Evolutionary conservation across 2,329 filamentous ascomycete genomes (phyloP).

Genomic region (Colletotrichum sp.): DNA sequence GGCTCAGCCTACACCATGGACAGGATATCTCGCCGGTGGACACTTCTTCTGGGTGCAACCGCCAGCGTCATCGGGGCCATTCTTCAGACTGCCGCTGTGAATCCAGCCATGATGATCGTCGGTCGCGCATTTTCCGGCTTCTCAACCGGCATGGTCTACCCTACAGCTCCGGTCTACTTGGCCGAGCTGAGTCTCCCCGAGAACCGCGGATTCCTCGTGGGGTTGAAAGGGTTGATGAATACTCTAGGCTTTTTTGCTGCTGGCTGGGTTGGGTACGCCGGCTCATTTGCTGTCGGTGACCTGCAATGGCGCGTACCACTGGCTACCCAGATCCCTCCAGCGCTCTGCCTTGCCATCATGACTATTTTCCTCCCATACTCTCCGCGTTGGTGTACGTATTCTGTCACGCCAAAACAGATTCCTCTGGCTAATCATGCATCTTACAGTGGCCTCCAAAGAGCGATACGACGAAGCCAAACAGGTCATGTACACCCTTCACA

Average conservation of each 20-base stretch:
- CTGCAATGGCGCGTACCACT: constrained; percentile 38
- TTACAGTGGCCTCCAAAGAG: constrained; percentile 15
- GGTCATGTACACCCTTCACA: constrained; percentile 27
- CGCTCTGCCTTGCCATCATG: constrained; percentile 24
- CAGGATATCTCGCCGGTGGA: neutral
- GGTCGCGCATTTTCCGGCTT: constrained; percentile 28
- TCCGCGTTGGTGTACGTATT: constrained; percentile 27
- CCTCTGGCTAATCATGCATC: neutral
- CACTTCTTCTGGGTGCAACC: constrained; percentile 1
- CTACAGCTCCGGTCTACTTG: constrained; percentile 29
- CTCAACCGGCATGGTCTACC: constrained; percentile 27
- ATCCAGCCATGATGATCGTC: constrained; percentile 31
- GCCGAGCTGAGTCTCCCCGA: constrained; percentile 29
- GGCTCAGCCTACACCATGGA: constrained; percentile 16
- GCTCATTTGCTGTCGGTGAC: constrained; percentile 33
- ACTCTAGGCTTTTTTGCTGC: constrained; percentile 40
- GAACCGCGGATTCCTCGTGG: constrained; percentile 29
- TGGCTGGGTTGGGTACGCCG: constrained; percentile 44
- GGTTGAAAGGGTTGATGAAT: constrained; percentile 36
- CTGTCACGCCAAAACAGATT: no score
- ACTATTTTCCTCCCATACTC: constrained; percentile 29
- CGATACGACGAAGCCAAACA: constrained; percentile 28
- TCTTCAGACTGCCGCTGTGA: constrained; percentile 24
- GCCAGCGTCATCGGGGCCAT: constrained; percentile 5
- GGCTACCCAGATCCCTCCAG: constrained; percentile 33